Evolutionary conservation across 192 early-diverging fungal species (phyloP).

Genomic region (Backusella australiensis): DNA sequence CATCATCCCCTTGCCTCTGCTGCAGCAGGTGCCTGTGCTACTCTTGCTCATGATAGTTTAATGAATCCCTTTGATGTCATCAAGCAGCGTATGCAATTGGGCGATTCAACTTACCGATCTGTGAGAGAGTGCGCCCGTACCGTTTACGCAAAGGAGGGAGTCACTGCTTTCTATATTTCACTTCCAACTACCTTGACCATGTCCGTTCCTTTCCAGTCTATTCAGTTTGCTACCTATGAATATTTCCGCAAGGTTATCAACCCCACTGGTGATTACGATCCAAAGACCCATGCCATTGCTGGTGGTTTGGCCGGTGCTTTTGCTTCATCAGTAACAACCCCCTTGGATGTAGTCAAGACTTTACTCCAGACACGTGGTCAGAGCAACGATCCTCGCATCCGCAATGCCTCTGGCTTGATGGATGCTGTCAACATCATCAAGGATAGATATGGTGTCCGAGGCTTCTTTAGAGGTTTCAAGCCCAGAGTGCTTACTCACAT

Average conservation of each 20-base stretch:
- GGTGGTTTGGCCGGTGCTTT: conserved; percentile 88
- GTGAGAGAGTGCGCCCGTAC: conserved; percentile 68
- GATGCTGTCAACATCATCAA: conserved; percentile 79
- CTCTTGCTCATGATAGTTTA: conserved; percentile 80
- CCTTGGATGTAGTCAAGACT: conserved; percentile 93
- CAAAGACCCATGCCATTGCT: conserved; percentile 77
- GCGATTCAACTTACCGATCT: conserved; percentile 65
- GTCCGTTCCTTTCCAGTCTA: conserved; percentile 92
- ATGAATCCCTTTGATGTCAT: conserved; percentile 98
- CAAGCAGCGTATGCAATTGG: conserved; percentile 95
- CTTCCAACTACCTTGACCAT: conserved; percentile 93
- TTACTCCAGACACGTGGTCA: conserved; percentile 87
- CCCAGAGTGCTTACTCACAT: conserved; percentile 87
- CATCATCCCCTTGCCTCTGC: conserved; percentile 62
- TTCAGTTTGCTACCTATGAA: conserved; percentile 94
- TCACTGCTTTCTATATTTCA: conserved; percentile 88
- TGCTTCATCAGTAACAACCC: conserved; percentile 84
- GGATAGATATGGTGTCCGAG: conserved; percentile 63
- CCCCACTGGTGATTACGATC: conserved; percentile 78
- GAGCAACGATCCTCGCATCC: conserved; percentile 65
- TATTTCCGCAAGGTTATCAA: conserved; percentile 81
- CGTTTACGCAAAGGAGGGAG: conserved; percentile 74
- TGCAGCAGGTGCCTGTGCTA: conserved; percentile 89
- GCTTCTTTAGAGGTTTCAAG: conserved; percentile 73
- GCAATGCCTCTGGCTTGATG: conserved; percentile 66